phyloP scores from a whole-genome alignment of 2,329 filamentous ascomycete genomes.

The Lachnellula arida region DNA sequence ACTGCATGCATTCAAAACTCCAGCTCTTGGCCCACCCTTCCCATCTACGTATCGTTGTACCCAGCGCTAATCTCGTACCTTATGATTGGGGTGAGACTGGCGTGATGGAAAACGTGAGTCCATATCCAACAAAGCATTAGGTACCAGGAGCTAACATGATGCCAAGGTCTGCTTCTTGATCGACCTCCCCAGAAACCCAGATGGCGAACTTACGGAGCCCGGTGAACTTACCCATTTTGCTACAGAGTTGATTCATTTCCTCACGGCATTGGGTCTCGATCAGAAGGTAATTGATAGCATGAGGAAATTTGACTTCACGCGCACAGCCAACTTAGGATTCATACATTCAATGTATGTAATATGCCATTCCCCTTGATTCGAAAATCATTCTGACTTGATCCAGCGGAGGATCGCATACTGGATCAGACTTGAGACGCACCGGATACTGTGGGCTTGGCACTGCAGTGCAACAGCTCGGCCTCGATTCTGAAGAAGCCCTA shows the following conservation, averaged over 20 bases:
- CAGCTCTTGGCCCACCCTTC: conserved; percentile 76
- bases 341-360: conserved; percentile 72
- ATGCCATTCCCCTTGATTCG: background rate
- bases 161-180: conserved; percentile 78
- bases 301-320: conserved; percentile 73
- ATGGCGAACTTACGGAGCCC: conserved; percentile 17
- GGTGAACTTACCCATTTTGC: conserved; percentile 52
- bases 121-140: background rate
- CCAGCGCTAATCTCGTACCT: conserved; percentile 78
- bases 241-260: conserved; percentile 65
- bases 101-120: conserved; percentile 73
- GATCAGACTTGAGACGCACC: conserved; percentile 46
- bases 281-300: conserved; percentile 63
- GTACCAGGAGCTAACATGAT: background rate
- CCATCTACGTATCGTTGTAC: conserved; percentile 75
- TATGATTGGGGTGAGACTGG: conserved; percentile 69
- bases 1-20: conserved; percentile 90
- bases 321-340: conserved; percentile 69
- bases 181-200: conserved; percentile 63
- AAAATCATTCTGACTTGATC: background rate
- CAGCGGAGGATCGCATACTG: conserved; percentile 53
- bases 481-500: conserved; percentile 50
- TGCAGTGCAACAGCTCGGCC: conserved; percentile 59
- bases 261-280: conserved; percentile 61
- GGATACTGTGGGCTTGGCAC: conserved; percentile 72